Evolutionary conservation across 192 early-diverging fungal species (phyloP), one percentile per base, ranked within the genome.

Genomic region (Backusella macrospora): DNA sequence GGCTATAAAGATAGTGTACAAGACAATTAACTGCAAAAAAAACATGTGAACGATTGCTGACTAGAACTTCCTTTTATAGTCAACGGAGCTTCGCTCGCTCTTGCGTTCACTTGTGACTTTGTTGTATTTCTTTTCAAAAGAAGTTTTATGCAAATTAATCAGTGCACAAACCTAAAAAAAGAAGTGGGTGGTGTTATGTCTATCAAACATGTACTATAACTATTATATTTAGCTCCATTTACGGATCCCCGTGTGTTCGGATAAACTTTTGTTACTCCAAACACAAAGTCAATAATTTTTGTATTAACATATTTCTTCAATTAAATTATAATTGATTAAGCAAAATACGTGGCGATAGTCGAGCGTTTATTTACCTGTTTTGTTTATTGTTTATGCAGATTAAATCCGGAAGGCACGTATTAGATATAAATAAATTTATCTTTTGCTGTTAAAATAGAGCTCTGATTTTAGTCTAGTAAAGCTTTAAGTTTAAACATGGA

Each of bases 51-150:
- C 52, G 26, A 59, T 26, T 18, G 26, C 52, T 9, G 21, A 59
- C 26, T 13, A 59, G 13, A 59, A 59, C 52, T 59, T 59, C 52
- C 52, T 26, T 26, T 59, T 59, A 59, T 59, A 26, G 52, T 18
- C 52, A 59, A 59, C 52, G 52, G 52, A 59, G 8, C 21, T 23
- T 59, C 52, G 52, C 52, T 59, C 52, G 10, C 10, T 59, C 29
- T 59, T 59, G 52, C 52, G 21, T 59, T 59, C 52, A 26, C 18
- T 55, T 59, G 52, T 59, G 52, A 59, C 52, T 23, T 26, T 59
- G 10, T 59, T 26, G 26, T 2, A 26, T 59, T 59, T 7, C 26
- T 21, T 26, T 59, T 23, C 10, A 26, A 55, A 18, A 49, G 23
- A 55, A 59, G 18, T 26, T 26, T 59, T 59, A 59, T 59, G 52